Evolutionary conservation across 2,329 filamentous ascomycete genomes (phyloP).

Genomic region (Aspergillus bombycis): DNA sequence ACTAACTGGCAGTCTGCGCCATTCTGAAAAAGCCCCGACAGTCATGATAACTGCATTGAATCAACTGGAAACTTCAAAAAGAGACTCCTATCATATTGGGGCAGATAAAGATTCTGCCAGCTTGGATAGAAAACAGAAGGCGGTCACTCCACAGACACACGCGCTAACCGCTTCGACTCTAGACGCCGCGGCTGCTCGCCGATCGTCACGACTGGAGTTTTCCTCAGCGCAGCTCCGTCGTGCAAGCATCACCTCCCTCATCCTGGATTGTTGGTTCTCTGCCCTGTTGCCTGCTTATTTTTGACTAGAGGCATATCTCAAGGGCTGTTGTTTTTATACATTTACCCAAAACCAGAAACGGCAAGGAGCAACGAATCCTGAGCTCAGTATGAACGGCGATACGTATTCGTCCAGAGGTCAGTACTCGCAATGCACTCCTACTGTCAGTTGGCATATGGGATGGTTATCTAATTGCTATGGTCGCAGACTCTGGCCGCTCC

Average conservation of each 20-base stretch:
- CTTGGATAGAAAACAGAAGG: conserved; percentile 18
- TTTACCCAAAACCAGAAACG: conserved; percentile 5
- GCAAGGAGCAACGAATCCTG: conserved; percentile 21
- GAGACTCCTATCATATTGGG: neutral
- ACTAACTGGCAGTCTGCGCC: conserved; percentile 82
- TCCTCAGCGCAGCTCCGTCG: conserved; percentile 28
- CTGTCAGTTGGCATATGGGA: conserved; percentile 5
- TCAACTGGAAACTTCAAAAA: neutral
- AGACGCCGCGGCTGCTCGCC: conserved; percentile 22
- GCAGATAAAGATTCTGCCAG: conserved; percentile 29
- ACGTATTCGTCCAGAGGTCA: conserved; percentile 78
- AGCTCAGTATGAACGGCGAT: conserved; percentile 77
- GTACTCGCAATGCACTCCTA: conserved; percentile 21
- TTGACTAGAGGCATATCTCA: neutral
- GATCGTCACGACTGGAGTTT: conserved; percentile 36
- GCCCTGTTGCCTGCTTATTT: neutral
- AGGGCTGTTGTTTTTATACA: neutral
- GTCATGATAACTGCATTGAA: conserved; percentile 34
- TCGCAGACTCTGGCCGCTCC: conserved; percentile 54
- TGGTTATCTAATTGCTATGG: conserved; percentile 33
- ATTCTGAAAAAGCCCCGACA: conserved; percentile 65
- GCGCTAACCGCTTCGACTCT: conserved; percentile 24
- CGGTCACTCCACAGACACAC: conserved; percentile 25
- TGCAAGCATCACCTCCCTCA: conserved; percentile 9
- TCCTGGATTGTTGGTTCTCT: conserved; percentile 3